Evolutionary conservation across 129 eudicot genomes (phyloP).

Genomic region (Calendula officinalis): DNA sequence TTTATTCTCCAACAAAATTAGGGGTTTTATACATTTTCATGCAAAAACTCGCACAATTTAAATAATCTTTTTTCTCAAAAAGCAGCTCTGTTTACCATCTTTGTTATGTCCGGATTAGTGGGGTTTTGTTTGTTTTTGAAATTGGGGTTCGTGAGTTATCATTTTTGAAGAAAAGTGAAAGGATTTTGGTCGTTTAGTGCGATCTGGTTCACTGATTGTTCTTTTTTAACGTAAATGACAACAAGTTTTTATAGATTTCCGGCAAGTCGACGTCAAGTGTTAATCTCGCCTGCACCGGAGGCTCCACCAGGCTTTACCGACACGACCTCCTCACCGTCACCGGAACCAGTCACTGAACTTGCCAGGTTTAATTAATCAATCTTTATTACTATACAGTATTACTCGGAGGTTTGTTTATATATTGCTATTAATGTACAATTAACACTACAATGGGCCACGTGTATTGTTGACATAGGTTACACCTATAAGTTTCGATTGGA

Average conservation of each 20-base stretch:
- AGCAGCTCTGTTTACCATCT: slow-evolving; percentile 1
- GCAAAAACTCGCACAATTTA: slow-evolving; percentile 19
- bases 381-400: neutral
- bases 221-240: slow-evolving; percentile 67
- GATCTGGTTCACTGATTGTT: slow-evolving; percentile 20
- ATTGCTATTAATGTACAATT: neutral
- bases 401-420: neutral
- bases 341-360: slow-evolving; percentile 35
- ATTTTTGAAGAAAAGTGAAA: slow-evolving; percentile 4
- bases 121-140: slow-evolving; percentile 14
- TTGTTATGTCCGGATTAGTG: slow-evolving; percentile 18
- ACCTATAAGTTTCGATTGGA: too few relatives aligned
- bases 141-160: slow-evolving; percentile 18
- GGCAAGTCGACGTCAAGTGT: slow-evolving; percentile 39
- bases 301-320: slow-evolving; percentile 31
- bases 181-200: slow-evolving; percentile 25
- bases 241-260: slow-evolving; percentile 40
- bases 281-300: slow-evolving; percentile 26
- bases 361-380: slow-evolving; percentile 32
- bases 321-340: slow-evolving; percentile 55
- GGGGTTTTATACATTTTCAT: slow-evolving; percentile 9
- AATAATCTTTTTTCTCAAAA: neutral
- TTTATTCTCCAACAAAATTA: neutral
- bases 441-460: too few relatives aligned
- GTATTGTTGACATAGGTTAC: too few relatives aligned